phyloP scores from a whole-genome alignment of 768 basidiomycete genomes.

The Pleurotus platypus region DNA sequence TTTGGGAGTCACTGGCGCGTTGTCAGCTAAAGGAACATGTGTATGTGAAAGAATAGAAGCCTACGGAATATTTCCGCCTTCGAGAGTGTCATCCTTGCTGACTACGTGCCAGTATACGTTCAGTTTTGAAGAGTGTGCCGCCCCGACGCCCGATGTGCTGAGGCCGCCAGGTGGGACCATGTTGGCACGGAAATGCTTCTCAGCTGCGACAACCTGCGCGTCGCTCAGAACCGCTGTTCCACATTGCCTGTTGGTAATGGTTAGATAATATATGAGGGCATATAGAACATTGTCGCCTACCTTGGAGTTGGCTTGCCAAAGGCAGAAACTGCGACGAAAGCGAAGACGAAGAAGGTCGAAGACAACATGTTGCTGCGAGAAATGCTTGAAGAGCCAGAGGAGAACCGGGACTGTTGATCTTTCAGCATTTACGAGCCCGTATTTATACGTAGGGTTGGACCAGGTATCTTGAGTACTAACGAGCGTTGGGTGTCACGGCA shows the following conservation, averaged over 20 bases:
- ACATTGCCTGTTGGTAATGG: conserved; percentile 27
- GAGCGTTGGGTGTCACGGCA: no score
- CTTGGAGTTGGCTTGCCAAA: conserved; percentile 22
- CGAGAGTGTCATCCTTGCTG: conserved; percentile 23
- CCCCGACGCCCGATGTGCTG: background rate
- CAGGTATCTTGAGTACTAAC: background rate
- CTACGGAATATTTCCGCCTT: conserved; percentile 30
- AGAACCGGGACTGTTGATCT: background rate
- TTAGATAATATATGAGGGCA: background rate
- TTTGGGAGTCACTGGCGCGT: background rate
- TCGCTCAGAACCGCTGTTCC: conserved; percentile 31
- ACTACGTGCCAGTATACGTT: conserved; percentile 34
- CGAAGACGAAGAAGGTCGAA: conserved; percentile 20
- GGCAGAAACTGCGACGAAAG: conserved; percentile 22
- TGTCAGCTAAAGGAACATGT: no score
- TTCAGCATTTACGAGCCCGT: background rate
- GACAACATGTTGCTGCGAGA: conserved; percentile 21
- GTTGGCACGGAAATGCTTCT: conserved; percentile 39
- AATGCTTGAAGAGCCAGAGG: background rate
- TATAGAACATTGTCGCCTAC: conserved; percentile 1
- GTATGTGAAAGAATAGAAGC: conserved; percentile 4
- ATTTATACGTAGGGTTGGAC: background rate
- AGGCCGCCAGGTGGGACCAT: conserved; percentile 20
- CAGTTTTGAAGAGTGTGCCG: conserved; percentile 13
- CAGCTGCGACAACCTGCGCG: conserved; percentile 29